A percentile compares a stretch with the other conserved stretches of the same genome.
phyloP scores from a whole-genome alignment of 345 rosid species.

The Combretum micranthum region DNA sequence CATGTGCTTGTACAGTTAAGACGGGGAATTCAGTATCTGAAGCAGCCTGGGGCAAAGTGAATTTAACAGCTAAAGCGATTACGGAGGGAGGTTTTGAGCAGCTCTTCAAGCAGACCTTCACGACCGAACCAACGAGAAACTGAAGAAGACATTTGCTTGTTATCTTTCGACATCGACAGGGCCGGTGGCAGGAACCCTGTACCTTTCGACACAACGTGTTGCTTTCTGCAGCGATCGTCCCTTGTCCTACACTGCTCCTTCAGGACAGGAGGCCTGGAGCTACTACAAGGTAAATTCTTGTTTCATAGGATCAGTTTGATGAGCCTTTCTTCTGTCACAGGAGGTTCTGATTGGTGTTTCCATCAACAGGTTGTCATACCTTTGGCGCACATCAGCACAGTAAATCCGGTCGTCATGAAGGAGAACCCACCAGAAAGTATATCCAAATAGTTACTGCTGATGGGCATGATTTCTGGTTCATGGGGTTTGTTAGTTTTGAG shows the following conservation, averaged over 20 bases:
- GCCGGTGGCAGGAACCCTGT: conserved; percentile 84
- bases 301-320: not conserved
- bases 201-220: conserved; percentile 50
- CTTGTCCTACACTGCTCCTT: conserved; percentile 60
- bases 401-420: conserved; percentile 45
- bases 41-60: conserved; percentile 88
- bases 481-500: conserved; percentile 82
- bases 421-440: conserved; percentile 61
- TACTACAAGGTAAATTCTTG: conserved; percentile 58
- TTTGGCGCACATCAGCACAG: conserved; percentile 30
- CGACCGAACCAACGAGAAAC: conserved; percentile 56
- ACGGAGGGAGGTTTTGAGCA: conserved; percentile 84
- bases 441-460: conserved; percentile 58
- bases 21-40: conserved; percentile 62
- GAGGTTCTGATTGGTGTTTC: not conserved
- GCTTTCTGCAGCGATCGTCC: conserved; percentile 90
- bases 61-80: conserved; percentile 67
- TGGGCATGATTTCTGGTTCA: conserved; percentile 85
- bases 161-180: conserved; percentile 82
- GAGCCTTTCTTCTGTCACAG: not conserved
- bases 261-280: conserved; percentile 84
- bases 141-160: conserved; percentile 71
- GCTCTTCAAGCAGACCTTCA: conserved; percentile 60
- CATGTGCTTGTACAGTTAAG: conserved; percentile 33
- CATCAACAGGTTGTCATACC: conserved; percentile 51